Conservation (phyloP, 345 rosid genomes). For the Geranium rotundifolium region DNA sequence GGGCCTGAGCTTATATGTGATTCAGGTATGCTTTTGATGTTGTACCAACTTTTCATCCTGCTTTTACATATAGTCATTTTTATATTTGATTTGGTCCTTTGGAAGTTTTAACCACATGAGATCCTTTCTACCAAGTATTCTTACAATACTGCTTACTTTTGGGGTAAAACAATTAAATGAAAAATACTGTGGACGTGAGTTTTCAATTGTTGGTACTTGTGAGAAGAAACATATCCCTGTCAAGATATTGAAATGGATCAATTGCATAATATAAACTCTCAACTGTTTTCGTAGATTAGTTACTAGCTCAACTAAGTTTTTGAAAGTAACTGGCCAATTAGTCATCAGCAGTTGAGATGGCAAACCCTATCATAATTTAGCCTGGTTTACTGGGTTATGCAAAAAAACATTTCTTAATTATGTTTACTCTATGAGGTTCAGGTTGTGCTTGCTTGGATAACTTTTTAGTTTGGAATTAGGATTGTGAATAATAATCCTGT, state of each 20-base stretch:
- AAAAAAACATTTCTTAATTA: too few species aligned
- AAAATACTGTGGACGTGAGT: not conserved
- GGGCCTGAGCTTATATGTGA: slow-evolving; percentile 27
- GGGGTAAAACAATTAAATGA: not conserved
- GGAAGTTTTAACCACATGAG: too few species aligned
- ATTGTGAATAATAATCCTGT: too few species aligned
- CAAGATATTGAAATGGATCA: not conserved
- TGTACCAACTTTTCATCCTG: not conserved
- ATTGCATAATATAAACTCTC: not conserved
- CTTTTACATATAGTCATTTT: too few species aligned
- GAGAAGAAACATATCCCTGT: not conserved
- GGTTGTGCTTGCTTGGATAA: too few species aligned
- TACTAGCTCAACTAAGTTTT: not conserved
- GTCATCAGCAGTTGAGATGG: not conserved
- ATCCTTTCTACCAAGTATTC: too few species aligned
- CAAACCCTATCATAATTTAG: not conserved
- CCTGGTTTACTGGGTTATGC: not conserved
- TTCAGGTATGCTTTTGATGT: not conserved
- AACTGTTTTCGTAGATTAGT: not conserved
- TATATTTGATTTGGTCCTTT: too few species aligned
- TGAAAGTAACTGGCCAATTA: not conserved
- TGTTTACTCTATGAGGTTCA: too few species aligned
- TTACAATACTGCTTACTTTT: too few species aligned
- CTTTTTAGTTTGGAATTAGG: too few species aligned
- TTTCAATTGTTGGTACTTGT: not conserved